A percentile compares a stretch with the other conserved stretches of the same genome.
phyloP scores from a whole-genome alignment of 495 filamentous ascomycete species.

The Letharia columbiana region DNA sequence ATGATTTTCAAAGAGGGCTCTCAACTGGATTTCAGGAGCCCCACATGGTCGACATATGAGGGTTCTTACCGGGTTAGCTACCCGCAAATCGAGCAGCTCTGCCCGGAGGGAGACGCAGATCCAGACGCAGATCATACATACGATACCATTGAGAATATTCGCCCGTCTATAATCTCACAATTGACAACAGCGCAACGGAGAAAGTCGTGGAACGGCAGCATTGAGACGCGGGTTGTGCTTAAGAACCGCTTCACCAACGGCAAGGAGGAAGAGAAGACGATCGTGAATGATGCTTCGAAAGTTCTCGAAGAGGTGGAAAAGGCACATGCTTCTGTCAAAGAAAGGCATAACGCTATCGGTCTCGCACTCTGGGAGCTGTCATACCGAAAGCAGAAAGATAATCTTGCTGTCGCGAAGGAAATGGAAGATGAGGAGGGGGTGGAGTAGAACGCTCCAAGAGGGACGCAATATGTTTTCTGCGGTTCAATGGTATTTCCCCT shows the following conservation, averaged over 20 bases:
- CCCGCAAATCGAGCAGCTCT: not conserved
- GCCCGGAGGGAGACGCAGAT: not conserved
- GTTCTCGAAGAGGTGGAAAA: conserved; percentile 7
- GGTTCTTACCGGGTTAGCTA: not conserved
- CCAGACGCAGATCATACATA: not conserved
- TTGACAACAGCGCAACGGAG: not conserved
- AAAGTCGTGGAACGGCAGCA: conserved; percentile 1
- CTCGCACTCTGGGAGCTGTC: not conserved
- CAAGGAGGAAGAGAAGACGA: conserved; percentile 6
- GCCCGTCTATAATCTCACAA: conserved; percentile 1
- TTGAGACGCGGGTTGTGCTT: conserved; percentile 7
- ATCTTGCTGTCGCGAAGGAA: not conserved
- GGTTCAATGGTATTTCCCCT: not conserved
- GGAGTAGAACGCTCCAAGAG: not conserved
- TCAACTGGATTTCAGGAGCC: not conserved
- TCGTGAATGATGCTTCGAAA: conserved; percentile 10
- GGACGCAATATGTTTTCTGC: not conserved
- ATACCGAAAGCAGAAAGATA: not conserved
- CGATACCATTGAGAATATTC: not conserved
- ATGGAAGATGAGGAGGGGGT: not conserved
- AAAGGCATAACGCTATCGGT: not conserved
- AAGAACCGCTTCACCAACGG: conserved; percentile 3
- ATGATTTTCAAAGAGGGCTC: not conserved
- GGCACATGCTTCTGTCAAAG: not conserved
- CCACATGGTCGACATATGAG: not conserved